Evolutionary conservation across 306 rosid genomes (phyloP).

Genomic region (Corylus avellana): DNA sequence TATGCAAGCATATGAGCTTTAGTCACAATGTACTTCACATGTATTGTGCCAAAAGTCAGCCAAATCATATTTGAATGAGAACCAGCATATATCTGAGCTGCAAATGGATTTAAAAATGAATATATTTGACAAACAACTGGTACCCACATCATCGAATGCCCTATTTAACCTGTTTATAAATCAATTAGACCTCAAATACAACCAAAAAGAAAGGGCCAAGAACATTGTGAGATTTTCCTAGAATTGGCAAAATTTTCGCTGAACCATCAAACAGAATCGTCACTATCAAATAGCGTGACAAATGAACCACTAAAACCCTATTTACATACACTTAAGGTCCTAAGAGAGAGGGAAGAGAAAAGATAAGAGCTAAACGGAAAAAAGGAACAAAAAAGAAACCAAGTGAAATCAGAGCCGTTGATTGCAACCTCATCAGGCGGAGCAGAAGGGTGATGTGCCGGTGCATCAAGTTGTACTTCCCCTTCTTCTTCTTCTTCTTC

Average conservation of each 20-base stretch:
- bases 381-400: background rate
- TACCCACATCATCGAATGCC: background rate
- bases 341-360: background rate
- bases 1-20: background rate
- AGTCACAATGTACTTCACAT: background rate
- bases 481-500: conserved; percentile 28
- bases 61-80: background rate
- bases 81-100: background rate
- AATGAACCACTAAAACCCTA: background rate
- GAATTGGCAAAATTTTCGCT: too few relatives aligned
- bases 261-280: background rate
- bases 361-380: background rate
- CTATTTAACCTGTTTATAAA: background rate
- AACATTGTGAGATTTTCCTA: background rate
- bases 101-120: background rate
- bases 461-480: conserved; percentile 26
- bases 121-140: background rate
- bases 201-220: background rate
- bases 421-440: conserved; percentile 62
- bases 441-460: conserved; percentile 68
- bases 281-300: background rate
- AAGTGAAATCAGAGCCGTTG: conserved; percentile 3
- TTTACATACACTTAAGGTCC: background rate
- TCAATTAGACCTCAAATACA: background rate
- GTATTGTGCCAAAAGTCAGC: background rate